phyloP scores from a whole-genome alignment of 2,329 filamentous ascomycete species.

The Aspergillus oerlinghausenensis region DNA sequence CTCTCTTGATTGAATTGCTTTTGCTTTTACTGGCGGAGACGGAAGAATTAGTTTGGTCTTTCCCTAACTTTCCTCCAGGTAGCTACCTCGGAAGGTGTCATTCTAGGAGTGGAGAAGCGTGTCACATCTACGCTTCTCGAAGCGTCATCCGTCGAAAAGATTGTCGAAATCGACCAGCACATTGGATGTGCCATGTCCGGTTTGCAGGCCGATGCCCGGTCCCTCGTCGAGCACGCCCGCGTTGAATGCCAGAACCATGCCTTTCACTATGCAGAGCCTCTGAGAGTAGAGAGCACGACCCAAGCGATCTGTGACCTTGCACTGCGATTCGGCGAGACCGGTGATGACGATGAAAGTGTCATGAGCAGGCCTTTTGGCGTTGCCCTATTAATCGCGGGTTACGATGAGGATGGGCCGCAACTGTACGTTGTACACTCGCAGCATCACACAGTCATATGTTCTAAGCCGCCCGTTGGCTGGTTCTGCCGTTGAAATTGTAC shows the following conservation, averaged over 20 bases:
- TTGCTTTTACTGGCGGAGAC: background rate
- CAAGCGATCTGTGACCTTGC: slow-evolving; percentile 98
- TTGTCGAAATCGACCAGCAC: slow-evolving; percentile 98
- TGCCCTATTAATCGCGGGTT: slow-evolving; percentile 90
- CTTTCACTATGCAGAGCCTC: slow-evolving; percentile 95
- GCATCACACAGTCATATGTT: background rate
- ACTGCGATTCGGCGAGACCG: slow-evolving; percentile 92
- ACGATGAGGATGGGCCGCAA: slow-evolving; percentile 93
- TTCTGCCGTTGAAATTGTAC: background rate
- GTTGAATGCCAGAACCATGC: slow-evolving; percentile 96
- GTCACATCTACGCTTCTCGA: slow-evolving; percentile 96
- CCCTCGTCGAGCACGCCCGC: slow-evolving; percentile 96
- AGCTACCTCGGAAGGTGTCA: slow-evolving; percentile 88
- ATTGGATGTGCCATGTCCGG: slow-evolving; percentile 99
- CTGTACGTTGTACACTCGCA: slow-evolving; percentile 50
- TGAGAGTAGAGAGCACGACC: slow-evolving; percentile 95
- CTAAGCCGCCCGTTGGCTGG: background rate
- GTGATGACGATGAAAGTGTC: slow-evolving; percentile 96
- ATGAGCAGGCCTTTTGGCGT: slow-evolving; percentile 98
- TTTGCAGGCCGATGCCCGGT: slow-evolving; percentile 92
- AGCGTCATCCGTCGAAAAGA: slow-evolving; percentile 97
- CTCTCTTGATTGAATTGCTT: background rate
- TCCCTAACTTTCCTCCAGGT: slow-evolving; percentile 47
- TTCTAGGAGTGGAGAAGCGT: slow-evolving; percentile 97
- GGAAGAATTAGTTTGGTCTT: background rate